These are phyloP conservation scores for Colletotrichum spinosum DNA, from an alignment of 2,329 filamentous ascomycete species.

Conservation along the genomic window DNA sequence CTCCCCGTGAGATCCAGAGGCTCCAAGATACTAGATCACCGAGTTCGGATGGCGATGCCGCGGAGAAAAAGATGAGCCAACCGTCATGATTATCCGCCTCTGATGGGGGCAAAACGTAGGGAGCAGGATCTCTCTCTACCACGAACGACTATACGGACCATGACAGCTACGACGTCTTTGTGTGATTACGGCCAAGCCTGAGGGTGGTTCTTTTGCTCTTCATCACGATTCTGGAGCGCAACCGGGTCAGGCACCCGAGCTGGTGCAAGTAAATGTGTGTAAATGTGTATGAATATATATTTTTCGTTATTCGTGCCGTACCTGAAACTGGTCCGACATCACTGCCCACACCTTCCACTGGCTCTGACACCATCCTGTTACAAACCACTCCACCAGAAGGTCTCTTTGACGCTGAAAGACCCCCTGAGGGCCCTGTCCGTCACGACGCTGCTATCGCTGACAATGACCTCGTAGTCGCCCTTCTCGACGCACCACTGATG, in stretches of 20 bases:
- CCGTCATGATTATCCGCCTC: background rate
- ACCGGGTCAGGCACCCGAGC: no score
- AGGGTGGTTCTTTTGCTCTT: no score
- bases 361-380: constrained; percentile 44
- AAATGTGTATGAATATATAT: background rate
- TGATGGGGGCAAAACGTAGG: no score
- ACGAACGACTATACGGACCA: no score
- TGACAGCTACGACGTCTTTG: no score
- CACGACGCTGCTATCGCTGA: constrained; percentile 67
- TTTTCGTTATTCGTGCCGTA: constrained; percentile 18
- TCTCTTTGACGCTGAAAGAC: constrained; percentile 68
- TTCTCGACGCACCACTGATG: constrained; percentile 74
- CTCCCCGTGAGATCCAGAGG: constrained; percentile 15
- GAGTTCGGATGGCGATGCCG: constrained; percentile 12
- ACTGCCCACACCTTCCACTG: background rate
- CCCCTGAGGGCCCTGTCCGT: constrained; percentile 60
- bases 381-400: constrained; percentile 75
- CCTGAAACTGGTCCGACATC: background rate
- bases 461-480: constrained; percentile 72
- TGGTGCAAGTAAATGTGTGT: no score
- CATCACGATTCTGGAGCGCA: no score
- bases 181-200: no score
- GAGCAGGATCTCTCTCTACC: no score
- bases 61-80: constrained; percentile 15
- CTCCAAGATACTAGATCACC: constrained; percentile 11